Base-by-base conservation (phyloP, 1,139 yeast genomes). In the Scheffersomyces quercinus region DNA sequence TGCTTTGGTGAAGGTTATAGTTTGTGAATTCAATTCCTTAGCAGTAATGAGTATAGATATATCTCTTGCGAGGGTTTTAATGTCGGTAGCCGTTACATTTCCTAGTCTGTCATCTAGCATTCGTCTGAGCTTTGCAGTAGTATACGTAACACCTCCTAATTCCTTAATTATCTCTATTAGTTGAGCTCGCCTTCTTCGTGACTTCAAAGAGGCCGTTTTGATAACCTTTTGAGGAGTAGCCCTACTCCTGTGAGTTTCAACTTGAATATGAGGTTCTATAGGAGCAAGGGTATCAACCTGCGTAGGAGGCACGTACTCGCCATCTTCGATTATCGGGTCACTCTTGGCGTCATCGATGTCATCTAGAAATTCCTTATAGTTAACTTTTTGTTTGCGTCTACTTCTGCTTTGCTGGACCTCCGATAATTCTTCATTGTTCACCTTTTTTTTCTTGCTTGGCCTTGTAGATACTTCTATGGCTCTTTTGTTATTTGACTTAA, bases 21-120 rank as follows among this genome's bases (percentile, higher is more conserved):
- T 62, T 39, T 62, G 60, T 7, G 64, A 56, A 40, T 67, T 70
- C 14, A 73, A 40, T 3, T 56, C 58, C 1, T 60, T 58, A 0
- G 51, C 37, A 4, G 52, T 38, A 3, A 49, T 52, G 11, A 61
- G 49, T n/a, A 46, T 44, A 1, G 52, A 40, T 1, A 77, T 68
- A 53, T 79, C 84, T 38, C 79, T 64, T 1, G 68, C 67, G 6
- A 79, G 45, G 0, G 85, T 80, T 45, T 73, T 73, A 43, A 67
- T 63, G 53, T 79, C 85, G 2, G 81, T 73, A 0, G 53, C 45
- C 10, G 79, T 74, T 2, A 62, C 55, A 20, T 58, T 60, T 3
- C 67, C 68, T 39, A 79, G 53, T 12, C 54, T 45, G 36, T 59
- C 56, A 39, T 79, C 79, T 13, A 79, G 48, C 9, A 48, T 43